These are phyloP conservation scores for Solanum piurae DNA, from an alignment of 257 asterid genomes.

Conservation along the genomic window DNA sequence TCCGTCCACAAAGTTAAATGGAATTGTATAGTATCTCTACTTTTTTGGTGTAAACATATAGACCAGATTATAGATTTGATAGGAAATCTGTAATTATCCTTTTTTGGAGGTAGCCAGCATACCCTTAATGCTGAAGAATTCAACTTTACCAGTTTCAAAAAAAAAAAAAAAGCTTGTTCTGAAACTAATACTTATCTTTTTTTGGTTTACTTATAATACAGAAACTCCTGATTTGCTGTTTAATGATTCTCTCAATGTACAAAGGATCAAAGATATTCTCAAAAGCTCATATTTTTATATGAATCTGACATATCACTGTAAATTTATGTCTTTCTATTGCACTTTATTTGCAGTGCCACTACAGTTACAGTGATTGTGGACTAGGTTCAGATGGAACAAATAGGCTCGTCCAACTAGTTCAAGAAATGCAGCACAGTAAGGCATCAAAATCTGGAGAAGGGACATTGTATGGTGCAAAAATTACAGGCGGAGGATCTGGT, in stretches of 20 bases:
- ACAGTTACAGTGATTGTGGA: slow-evolving; percentile 85
- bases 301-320: background rate
- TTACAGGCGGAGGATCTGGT: slow-evolving; percentile 97
- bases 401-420: slow-evolving; percentile 78
- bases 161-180: background rate
- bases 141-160: no score
- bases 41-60: no score
- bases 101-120: no score
- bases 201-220: background rate
- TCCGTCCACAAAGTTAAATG: no score
- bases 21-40: no score
- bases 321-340: background rate
- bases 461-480: slow-evolving; percentile 81
- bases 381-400: slow-evolving; percentile 94
- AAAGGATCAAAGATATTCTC: background rate
- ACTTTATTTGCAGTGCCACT: slow-evolving; percentile 68
- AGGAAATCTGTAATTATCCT: no score
- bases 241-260: background rate
- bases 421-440: slow-evolving; percentile 76
- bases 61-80: no score
- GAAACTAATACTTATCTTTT: background rate
- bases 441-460: slow-evolving; percentile 54
- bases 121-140: no score
- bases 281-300: background rate
- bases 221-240: background rate